Conservation (phyloP, 1,139 yeast species). For the Pichia sp. region DNA sequence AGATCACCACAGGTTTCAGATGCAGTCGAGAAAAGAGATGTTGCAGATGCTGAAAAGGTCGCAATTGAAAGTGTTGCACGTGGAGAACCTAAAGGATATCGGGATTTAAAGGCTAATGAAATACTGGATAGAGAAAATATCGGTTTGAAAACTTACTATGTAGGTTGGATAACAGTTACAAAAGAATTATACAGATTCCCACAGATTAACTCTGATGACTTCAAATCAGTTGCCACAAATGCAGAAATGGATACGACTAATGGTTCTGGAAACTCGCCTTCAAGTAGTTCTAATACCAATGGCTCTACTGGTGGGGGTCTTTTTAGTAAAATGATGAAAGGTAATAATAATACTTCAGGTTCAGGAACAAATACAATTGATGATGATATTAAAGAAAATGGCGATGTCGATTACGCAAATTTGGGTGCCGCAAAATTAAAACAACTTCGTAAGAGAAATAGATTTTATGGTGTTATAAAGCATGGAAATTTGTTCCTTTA, state of each 20-base stretch:
- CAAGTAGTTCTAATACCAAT: too few species aligned
- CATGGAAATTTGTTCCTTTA: constrained; percentile 85
- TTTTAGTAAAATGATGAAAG: constrained; percentile 12
- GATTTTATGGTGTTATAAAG: constrained; percentile 62
- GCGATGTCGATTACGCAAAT: constrained; percentile 21
- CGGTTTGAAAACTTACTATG: constrained; percentile 60
- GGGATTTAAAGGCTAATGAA: constrained; percentile 51
- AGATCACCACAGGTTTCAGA: constrained; percentile 30
- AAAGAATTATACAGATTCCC: constrained; percentile 59
- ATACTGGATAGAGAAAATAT: constrained; percentile 51
- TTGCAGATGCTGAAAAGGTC: constrained; percentile 21
- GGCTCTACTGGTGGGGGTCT: constrained; percentile 2
- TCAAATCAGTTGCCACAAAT: constrained; percentile 35
- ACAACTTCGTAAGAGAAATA: constrained; percentile 44
- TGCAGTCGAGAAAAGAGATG: constrained; percentile 14
- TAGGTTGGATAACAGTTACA: constrained; percentile 83
- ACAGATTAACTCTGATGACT: constrained; percentile 31
- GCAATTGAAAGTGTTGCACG: constrained; percentile 23
- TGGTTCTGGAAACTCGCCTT: neutral
- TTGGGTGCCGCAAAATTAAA: constrained; percentile 29
- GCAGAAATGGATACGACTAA: constrained; percentile 3
- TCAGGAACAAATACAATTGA: neutral
- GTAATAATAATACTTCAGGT: neutral
- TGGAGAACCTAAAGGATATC: constrained; percentile 32
- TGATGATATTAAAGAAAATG: constrained; percentile 8